A percentile compares a stretch with the other conserved stretches of the same genome.
Conservation (phyloP, 169 alveolate genomes). For the Cryptosporidium meleagridis region DNA sequence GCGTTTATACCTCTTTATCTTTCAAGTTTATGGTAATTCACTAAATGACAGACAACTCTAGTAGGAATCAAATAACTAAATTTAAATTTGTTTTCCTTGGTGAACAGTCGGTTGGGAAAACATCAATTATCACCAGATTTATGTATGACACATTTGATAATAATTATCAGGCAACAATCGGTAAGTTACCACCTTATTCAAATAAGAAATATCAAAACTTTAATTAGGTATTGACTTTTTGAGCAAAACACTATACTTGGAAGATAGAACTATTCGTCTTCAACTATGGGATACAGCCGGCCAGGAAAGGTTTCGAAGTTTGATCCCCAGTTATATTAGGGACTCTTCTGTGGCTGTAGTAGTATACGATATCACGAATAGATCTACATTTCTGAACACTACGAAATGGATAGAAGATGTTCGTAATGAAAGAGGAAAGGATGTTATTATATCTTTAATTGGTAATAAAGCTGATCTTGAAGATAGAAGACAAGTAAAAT, state of each 20-base stretch:
- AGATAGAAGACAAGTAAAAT: slow-evolving; percentile 89
- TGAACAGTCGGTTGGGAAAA: slow-evolving; percentile 97
- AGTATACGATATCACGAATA: slow-evolving; percentile 94
- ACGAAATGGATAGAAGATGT: slow-evolving; percentile 97
- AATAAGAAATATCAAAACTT: background rate
- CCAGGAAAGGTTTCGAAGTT: slow-evolving; percentile 95
- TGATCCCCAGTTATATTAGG: slow-evolving; percentile 96
- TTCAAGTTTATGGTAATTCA: slow-evolving; percentile 31
- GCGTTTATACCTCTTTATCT: background rate
- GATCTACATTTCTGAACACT: slow-evolving; percentile 88
- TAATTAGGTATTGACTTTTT: slow-evolving; percentile 95
- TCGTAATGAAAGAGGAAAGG: slow-evolving; percentile 94
- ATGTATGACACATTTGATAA: slow-evolving; percentile 96
- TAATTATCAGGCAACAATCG: slow-evolving; percentile 89
- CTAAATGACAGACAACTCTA: slow-evolving; percentile 40
- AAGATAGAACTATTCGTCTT: slow-evolving; percentile 94
- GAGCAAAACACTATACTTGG: slow-evolving; percentile 94
- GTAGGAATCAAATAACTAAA: slow-evolving; percentile 80
- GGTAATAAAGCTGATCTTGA: slow-evolving; percentile 97
- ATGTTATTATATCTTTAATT: slow-evolving; percentile 94
- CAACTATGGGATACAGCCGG: slow-evolving; percentile 99
- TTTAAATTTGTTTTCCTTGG: slow-evolving; percentile 95
- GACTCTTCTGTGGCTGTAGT: slow-evolving; percentile 97
- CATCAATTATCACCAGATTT: slow-evolving; percentile 96
- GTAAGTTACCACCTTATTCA: slow-evolving; percentile 56